Percentiles rank a stretch among this genome's conserved stretches.
These are phyloP conservation scores for Mycena citricolor DNA, from an alignment of 1,284 basidiomycete genomes.

Conservation along the genomic window DNA sequence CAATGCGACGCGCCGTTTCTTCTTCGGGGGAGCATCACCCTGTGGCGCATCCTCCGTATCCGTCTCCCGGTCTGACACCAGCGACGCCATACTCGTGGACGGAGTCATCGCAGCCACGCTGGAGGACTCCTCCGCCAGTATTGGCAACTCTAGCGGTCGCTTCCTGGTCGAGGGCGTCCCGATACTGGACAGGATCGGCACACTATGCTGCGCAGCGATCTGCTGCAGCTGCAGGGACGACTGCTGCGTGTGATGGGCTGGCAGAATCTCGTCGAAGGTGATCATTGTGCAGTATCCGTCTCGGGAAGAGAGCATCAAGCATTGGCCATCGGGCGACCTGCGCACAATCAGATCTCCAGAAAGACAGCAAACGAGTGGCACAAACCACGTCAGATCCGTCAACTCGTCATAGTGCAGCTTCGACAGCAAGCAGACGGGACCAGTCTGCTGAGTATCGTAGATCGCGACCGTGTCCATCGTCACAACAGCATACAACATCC, in stretches of 20 bases:
- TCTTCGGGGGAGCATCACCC: slow-evolving; percentile 68
- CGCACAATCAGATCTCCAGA: neutral
- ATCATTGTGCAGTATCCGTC: slow-evolving; percentile 98
- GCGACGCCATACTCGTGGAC: slow-evolving; percentile 44
- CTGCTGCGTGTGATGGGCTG: slow-evolving; percentile 84
- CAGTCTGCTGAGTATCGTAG: slow-evolving; percentile 96
- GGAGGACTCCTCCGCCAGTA: slow-evolving; percentile 40
- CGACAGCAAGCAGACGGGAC: slow-evolving; percentile 89
- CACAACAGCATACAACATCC: slow-evolving; percentile 94
- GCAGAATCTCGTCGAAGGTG: slow-evolving; percentile 87
- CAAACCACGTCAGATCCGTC: slow-evolving; percentile 94
- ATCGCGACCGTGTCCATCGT: slow-evolving; percentile 96
- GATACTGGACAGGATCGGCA: slow-evolving; percentile 45
- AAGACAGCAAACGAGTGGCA: slow-evolving; percentile 23
- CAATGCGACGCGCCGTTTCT: slow-evolving; percentile 84
- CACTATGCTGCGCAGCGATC: slow-evolving; percentile 79
- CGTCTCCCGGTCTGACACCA: slow-evolving; percentile 29
- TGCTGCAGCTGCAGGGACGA: slow-evolving; percentile 83
- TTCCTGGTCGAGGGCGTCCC: slow-evolving; percentile 43
- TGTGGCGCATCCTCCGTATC: slow-evolving; percentile 25
- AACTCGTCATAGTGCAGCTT: slow-evolving; percentile 98
- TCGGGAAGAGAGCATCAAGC: slow-evolving; percentile 86
- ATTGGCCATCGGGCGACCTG: slow-evolving; percentile 96
- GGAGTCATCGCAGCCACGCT: slow-evolving; percentile 26
- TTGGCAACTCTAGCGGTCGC: slow-evolving; percentile 51